Base-by-base conservation (phyloP, 2,329 filamentous ascomycete species). In the Aulographum hederae region DNA sequence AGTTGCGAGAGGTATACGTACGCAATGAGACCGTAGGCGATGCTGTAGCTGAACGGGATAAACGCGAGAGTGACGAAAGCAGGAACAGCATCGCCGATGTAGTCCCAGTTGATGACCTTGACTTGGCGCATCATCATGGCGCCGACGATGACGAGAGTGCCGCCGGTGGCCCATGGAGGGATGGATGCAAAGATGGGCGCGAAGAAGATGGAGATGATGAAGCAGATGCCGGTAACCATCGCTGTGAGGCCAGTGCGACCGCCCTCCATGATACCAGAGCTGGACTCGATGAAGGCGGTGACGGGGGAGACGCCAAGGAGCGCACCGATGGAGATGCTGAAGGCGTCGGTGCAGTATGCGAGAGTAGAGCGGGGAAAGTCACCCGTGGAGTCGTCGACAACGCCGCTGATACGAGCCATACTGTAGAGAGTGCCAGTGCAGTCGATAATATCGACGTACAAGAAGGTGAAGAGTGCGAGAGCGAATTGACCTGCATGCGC, bases 361-460 rank as follows among this genome's bases (percentile, higher is more conserved):
- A 82, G 56, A 1, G 81, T 77, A 11, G 78, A 86, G 30, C 82
- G 78, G 47, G 89, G 80, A 38, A 92, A 92, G 47, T 92, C 82
- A 43, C 82, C 75, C 0, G 80, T 85, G 28, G 73, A 67, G 36
- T 78, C 72, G 41, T 92, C 79, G 43, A 91, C 74, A 28, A 81
- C 71, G 21, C 78, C 73, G 41, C 75, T 78, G 48, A 86, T 86
- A 15, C 75, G 74, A 16, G 82, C 82, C 81, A 92, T 91, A 25
- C 78, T 78, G 56, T 91, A 92, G 33, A 91, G 58, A 0, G 82
- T 91, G 38, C 80, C 82, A 0, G 82, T 91, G 40, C 73, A 78
- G 53, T 91, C 82, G 32, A 92, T 71, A 37, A 92, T 86, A 46
- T 92, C 82, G 41, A 91, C 81, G 43, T 91, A 91, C n/a, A 91